Conservation (phyloP, 495 filamentous ascomycete species). For the Penicillium samsonianum region DNA sequence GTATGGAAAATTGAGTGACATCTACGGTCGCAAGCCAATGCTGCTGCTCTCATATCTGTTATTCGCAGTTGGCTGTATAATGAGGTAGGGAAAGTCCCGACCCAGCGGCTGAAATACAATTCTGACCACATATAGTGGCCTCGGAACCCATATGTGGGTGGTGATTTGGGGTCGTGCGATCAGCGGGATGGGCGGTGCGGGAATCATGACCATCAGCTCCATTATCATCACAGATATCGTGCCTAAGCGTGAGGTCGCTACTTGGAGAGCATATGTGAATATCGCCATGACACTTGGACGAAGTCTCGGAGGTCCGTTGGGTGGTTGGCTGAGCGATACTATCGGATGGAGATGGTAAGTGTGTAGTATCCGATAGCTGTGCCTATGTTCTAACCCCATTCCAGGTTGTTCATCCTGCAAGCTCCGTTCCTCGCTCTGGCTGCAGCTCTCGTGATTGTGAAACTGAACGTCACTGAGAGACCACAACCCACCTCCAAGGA, state of each 20-base stretch:
- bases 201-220: slow-evolving; percentile 56
- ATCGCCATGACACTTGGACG: slow-evolving; percentile 63
- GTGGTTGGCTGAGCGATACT: slow-evolving; percentile 64
- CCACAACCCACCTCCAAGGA: slow-evolving; percentile 6
- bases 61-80: slow-evolving; percentile 44
- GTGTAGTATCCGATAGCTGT: neutral
- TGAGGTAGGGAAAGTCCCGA: slow-evolving; percentile 28
- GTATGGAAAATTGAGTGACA: slow-evolving; percentile 51
- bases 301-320: slow-evolving; percentile 63
- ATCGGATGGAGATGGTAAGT: slow-evolving; percentile 68
- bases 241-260: slow-evolving; percentile 64
- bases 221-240: slow-evolving; percentile 69
- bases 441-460: slow-evolving; percentile 47
- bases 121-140: slow-evolving; percentile 42
- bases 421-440: slow-evolving; percentile 55
- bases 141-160: slow-evolving; percentile 51
- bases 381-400: neutral
- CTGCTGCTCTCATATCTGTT: slow-evolving; percentile 44
- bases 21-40: slow-evolving; percentile 48
- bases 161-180: slow-evolving; percentile 60
- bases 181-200: slow-evolving; percentile 60
- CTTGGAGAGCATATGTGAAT: slow-evolving; percentile 68
- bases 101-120: neutral
- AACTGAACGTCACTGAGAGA: slow-evolving; percentile 43
- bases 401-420: slow-evolving; percentile 63